phyloP scores from a whole-genome alignment of 1,139 yeast genomes.

The Saccharomycopsis hybrid region DNA sequence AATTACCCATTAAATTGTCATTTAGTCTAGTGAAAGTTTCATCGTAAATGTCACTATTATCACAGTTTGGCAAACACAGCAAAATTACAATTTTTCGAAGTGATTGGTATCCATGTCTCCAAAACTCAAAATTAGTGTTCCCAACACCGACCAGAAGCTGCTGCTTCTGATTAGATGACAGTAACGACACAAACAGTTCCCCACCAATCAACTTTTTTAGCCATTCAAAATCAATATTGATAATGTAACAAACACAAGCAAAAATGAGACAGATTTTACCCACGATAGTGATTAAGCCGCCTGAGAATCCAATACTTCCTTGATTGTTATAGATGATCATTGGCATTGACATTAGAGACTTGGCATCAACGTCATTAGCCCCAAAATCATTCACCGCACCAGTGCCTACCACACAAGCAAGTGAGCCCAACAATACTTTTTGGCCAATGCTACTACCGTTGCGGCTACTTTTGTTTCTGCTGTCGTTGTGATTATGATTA shows the following conservation, averaged over 20 bases:
- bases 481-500: background rate
- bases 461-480: background rate
- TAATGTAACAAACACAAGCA: slow-evolving; percentile 4
- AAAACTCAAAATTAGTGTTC: too few species aligned
- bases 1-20: too few species aligned
- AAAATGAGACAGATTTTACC: slow-evolving; percentile 4
- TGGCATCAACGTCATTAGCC: slow-evolving; percentile 15
- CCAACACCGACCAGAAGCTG: too few species aligned
- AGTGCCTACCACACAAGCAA: slow-evolving; percentile 47
- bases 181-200: too few species aligned
- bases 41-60: too few species aligned
- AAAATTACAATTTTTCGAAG: too few species aligned
- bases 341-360: slow-evolving; percentile 18
- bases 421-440: slow-evolving; percentile 41
- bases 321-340: slow-evolving; percentile 8
- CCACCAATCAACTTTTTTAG: background rate
- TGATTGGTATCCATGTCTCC: too few species aligned
- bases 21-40: too few species aligned
- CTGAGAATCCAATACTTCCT: slow-evolving; percentile 5
- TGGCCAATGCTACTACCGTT: background rate
- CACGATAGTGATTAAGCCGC: slow-evolving; percentile 1
- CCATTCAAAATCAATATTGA: background rate
- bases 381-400: slow-evolving; percentile 29
- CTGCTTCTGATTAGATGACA: too few species aligned
- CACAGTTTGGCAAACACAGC: too few species aligned